phyloP scores from a whole-genome alignment of 768 basidiomycete genomes.

The Tubosaeta sp. region DNA sequence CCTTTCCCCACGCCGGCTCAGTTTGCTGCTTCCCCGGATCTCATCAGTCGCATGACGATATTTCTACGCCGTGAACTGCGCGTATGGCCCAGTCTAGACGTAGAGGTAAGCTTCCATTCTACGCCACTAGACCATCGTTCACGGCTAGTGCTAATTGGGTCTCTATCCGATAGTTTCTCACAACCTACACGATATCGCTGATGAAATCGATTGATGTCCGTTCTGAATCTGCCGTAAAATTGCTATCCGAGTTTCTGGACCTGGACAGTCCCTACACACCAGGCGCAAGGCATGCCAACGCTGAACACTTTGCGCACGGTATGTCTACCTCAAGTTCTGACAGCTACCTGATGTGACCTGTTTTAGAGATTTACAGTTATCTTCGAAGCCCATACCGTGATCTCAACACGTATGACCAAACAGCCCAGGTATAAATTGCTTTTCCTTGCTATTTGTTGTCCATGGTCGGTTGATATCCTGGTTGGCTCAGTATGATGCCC shows the following conservation, averaged over 20 bases:
- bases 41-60: conserved; percentile 68
- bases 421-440: conserved; percentile 61
- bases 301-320: conserved; percentile 96
- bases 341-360: not conserved
- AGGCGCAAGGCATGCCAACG: conserved; percentile 59
- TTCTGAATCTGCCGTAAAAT: conserved; percentile 78
- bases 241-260: conserved; percentile 87
- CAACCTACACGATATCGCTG: conserved; percentile 81
- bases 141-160: conserved; percentile 4
- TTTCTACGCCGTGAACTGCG: conserved; percentile 84
- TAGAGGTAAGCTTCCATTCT: conserved; percentile 56
- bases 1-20: conserved; percentile 86
- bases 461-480: conserved; percentile 6
- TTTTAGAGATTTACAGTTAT: conserved; percentile 80
- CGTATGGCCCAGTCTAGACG: conserved; percentile 86
- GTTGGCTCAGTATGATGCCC: conserved; percentile 52
- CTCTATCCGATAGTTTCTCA: conserved; percentile 64
- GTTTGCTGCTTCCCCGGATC: conserved; percentile 71
- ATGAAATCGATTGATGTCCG: conserved; percentile 94
- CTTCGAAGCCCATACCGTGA: conserved; percentile 87
- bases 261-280: conserved; percentile 57
- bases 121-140: not conserved
- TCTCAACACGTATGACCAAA: conserved; percentile 73
- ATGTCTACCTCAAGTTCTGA: conserved; percentile 16
- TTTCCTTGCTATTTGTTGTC: not conserved